Evolutionary conservation across 805 yeast genomes (phyloP).

Genomic region (Diddensiella transvaalensis): DNA sequence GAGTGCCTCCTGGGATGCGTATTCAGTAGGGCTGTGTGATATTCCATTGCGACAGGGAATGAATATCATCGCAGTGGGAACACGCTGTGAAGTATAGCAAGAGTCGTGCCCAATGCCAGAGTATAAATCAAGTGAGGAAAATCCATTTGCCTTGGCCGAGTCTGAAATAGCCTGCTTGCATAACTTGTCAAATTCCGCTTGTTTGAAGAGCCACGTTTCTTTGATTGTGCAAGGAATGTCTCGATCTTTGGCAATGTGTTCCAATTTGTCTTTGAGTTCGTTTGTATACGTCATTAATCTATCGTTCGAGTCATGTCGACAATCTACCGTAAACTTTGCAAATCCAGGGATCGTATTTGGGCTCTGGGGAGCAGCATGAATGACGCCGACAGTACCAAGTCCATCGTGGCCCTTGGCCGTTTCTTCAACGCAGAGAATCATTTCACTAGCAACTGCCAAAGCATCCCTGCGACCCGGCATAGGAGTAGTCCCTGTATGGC

Average conservation of each 20-base stretch:
- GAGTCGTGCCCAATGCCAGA: slow-evolving; percentile 79
- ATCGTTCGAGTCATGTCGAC: slow-evolving; percentile 52
- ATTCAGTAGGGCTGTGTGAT: slow-evolving; percentile 65
- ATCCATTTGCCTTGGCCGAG: slow-evolving; percentile 40
- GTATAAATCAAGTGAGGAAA: slow-evolving; percentile 14
- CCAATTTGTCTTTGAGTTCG: slow-evolving; percentile 36
- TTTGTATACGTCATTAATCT: slow-evolving; percentile 36
- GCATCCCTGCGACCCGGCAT: slow-evolving; percentile 59
- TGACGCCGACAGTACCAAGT: slow-evolving; percentile 55
- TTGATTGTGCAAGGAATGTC: slow-evolving; percentile 35
- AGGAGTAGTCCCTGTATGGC: slow-evolving; percentile 75
- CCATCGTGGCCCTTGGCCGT: slow-evolving; percentile 52
- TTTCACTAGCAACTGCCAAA: slow-evolving; percentile 51
- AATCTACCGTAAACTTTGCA: slow-evolving; percentile 58
- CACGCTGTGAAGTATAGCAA: slow-evolving; percentile 50
- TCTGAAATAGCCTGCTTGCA: slow-evolving; percentile 50
- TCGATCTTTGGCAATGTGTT: slow-evolving; percentile 33
- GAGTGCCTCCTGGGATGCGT: slow-evolving; percentile 60
- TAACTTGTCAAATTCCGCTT: slow-evolving; percentile 52
- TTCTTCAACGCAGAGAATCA: slow-evolving; percentile 54
- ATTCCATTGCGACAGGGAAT: slow-evolving; percentile 66
- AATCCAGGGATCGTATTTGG: slow-evolving; percentile 66
- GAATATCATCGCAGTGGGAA: slow-evolving; percentile 73
- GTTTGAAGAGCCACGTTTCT: slow-evolving; percentile 48
- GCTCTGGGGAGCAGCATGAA: slow-evolving; percentile 55